Base-by-base conservation (phyloP, 345 rosid genomes). In the Boechera stricta region DNA sequence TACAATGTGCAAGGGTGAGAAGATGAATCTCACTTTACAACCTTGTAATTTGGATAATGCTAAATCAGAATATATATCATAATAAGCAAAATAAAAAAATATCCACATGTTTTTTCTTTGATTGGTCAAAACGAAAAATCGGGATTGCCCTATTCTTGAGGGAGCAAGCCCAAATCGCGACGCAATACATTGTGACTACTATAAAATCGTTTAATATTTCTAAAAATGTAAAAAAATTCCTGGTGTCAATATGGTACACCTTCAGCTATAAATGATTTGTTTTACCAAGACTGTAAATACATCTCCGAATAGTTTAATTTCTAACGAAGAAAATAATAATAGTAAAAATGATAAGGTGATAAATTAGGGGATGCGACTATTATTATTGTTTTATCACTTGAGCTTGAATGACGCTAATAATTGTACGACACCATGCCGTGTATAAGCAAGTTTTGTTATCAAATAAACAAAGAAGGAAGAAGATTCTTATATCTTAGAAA, bases 1-100 rank as follows among this genome's bases (percentile, higher is more conserved):
- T 15, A 45, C 80, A 63, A 63, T 36, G 66, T 63, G 76, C 58
- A 56, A 53, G 26, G 57, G 15, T 16, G 59, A 49, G 76, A 77
- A 36, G 76, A 63, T 70, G 57, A 63, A 63, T 44, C 65, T 63
- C 59, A 32, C 64, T 31, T 76, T 42, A 53, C 41, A 69, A 61
- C 41, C 39, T 69, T 47, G 5, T 56, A 52, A 41, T 44, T 47
- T 49, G 68, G 74, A 75, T 75, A 39, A 57, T 26, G 66, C 21
- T 26, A 45, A 9, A 53, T 64, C 63, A 39, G 24, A 41, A 41
- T 39, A 57, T 10, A 59, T 35, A 35, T 29, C 36, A 55, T 29
- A 29, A 55, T 53, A 26, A 26, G n/a, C 9, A 11, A 28, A 54
- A 54, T 53, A 0, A 28, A 28, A 28, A 28, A 3, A 3, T 15